Conservation (phyloP, 2,329 filamentous ascomycete genomes). For the Diaporthe amygdali region DNA sequence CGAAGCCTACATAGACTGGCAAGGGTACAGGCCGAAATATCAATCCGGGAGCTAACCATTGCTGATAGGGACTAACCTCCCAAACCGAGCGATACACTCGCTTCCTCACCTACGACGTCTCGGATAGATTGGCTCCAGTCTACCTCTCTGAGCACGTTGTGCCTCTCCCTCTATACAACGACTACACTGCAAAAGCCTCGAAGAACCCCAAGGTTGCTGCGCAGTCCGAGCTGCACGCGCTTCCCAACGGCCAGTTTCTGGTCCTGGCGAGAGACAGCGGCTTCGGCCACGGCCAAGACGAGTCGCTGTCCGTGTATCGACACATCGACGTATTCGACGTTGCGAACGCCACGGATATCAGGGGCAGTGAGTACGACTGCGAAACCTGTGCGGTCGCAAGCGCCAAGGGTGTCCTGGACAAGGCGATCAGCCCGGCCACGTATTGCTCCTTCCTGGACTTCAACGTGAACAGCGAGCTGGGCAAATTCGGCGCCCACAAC, state of each 20-base stretch:
- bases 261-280: conserved; percentile 68
- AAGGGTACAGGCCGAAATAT: not conserved
- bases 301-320: conserved; percentile 64
- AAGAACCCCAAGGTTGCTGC: conserved; percentile 55
- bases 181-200: conserved; percentile 50
- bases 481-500: conserved; percentile 71
- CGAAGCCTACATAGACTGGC: no score
- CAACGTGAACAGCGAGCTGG: conserved; percentile 69
- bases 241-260: conserved; percentile 69
- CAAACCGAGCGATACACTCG: conserved; percentile 53
- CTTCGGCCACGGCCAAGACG: conserved; percentile 61
- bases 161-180: conserved; percentile 63
- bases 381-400: conserved; percentile 36
- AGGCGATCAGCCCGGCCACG: conserved; percentile 58
- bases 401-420: conserved; percentile 56
- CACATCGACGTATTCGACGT: conserved; percentile 75
- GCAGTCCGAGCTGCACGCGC: conserved; percentile 71
- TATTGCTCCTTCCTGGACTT: conserved; percentile 73
- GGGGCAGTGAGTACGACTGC: conserved; percentile 46
- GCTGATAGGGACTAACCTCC: conserved; percentile 4
- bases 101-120: conserved; percentile 62
- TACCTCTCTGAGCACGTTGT: conserved; percentile 70
- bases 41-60: not conserved
- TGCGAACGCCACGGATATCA: conserved; percentile 64
- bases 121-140: conserved; percentile 40